Percentiles rank a stretch among this genome's conserved stretches.
Evolutionary conservation across 2,329 filamentous ascomycete genomes (phyloP).

Genomic region (Aspergillus versicolor): DNA sequence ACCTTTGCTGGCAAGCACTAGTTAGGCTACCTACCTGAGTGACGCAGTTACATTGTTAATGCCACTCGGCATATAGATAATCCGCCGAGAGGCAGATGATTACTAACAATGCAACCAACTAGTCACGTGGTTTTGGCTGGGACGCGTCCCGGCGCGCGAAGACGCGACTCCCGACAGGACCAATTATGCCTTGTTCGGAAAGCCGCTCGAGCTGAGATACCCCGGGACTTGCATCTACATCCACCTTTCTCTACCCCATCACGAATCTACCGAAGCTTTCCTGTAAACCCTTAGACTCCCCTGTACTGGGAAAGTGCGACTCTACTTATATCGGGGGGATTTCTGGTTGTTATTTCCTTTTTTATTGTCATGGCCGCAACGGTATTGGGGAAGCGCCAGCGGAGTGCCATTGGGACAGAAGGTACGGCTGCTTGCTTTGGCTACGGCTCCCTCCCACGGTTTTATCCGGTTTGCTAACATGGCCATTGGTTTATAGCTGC

Average conservation of each 20-base stretch:
- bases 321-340: background rate
- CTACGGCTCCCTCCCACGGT: constrained; percentile 6
- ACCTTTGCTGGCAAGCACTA: constrained; percentile 1
- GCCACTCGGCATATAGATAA: constrained; percentile 4
- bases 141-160: constrained; percentile 14
- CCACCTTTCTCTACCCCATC: background rate
- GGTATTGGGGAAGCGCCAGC: constrained; percentile 47
- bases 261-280: background rate
- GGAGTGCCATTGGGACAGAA: constrained; percentile 36
- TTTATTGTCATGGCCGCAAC: constrained; percentile 37
- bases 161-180: constrained; percentile 1
- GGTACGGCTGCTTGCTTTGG: constrained; percentile 33
- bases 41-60: constrained; percentile 15
- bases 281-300: background rate
- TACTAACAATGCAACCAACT: background rate
- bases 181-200: constrained; percentile 23
- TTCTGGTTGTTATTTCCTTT: constrained; percentile 21
- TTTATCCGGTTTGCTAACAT: background rate
- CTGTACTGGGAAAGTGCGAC: background rate
- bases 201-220: background rate
- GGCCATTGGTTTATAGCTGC: constrained; percentile 15
- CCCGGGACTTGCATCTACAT: background rate
- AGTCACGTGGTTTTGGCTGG: constrained; percentile 1
- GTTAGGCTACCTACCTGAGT: constrained; percentile 13
- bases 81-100: constrained; percentile 1